These are phyloP conservation scores for Starmerella sirachaensis DNA, from an alignment of 805 yeast genomes.

Conservation along the genomic window DNA sequence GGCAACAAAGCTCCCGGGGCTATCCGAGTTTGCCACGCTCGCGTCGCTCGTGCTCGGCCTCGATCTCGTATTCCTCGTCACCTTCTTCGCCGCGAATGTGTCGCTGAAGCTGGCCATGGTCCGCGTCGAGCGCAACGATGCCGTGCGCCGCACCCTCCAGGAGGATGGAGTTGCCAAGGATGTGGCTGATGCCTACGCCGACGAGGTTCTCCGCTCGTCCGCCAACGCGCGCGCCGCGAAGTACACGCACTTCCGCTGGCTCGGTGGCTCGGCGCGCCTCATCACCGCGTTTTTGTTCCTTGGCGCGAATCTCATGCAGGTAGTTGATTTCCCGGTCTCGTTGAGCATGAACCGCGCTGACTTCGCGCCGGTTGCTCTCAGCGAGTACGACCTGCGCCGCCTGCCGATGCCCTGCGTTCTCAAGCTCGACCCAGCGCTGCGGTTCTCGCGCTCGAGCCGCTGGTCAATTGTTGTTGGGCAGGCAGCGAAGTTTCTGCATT, in stretches of 20 bases:
- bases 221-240: slow-evolving; percentile 15
- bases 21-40: slow-evolving; percentile 69
- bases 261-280: slow-evolving; percentile 17
- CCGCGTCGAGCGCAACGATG: slow-evolving; percentile 69
- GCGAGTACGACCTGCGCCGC: slow-evolving; percentile 9
- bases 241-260: slow-evolving; percentile 13
- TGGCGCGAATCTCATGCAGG: slow-evolving; percentile 29
- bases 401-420: slow-evolving; percentile 23
- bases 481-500: slow-evolving; percentile 6
- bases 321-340: slow-evolving; percentile 27
- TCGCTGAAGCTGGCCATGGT: slow-evolving; percentile 81
- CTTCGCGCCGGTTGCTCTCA: slow-evolving; percentile 15
- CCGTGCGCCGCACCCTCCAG: slow-evolving; percentile 66
- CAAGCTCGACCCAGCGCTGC: slow-evolving; percentile 32
- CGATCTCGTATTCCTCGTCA: slow-evolving; percentile 61
- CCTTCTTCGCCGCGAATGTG: slow-evolving; percentile 73
- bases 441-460: slow-evolving; percentile 24
- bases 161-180: slow-evolving; percentile 88
- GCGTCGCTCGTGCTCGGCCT: slow-evolving; percentile 55
- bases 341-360: slow-evolving; percentile 23
- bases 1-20: slow-evolving; percentile 50
- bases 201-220: slow-evolving; percentile 20
- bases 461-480: slow-evolving; percentile 13
- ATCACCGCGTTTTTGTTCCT: slow-evolving; percentile 28
- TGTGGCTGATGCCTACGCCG: slow-evolving; percentile 37